Base-by-base conservation (phyloP, 1,139 yeast genomes). In the Hanseniaspora sp. region DNA sequence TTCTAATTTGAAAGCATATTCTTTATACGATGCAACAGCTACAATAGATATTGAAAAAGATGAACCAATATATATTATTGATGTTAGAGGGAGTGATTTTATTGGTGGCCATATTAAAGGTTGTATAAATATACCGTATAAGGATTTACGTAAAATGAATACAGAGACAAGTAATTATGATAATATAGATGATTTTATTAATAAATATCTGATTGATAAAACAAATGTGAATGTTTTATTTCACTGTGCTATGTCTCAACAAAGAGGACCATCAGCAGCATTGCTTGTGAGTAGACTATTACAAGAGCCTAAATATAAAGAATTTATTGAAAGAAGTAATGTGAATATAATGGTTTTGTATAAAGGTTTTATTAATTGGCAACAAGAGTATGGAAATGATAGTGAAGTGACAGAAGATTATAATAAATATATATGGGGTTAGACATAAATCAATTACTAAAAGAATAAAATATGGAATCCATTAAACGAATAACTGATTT, bases 181-280 rank as follows among this genome's bases (percentile, higher is more conserved):
- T 49, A 76, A 76, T 28, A 75, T 84, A 28, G 68, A 77, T 56
- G 82, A 85, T 62, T 77, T 78, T 51, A 86, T 95, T 1, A 75
- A 86, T 3, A 67, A 72, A 0, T 67, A 72, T 15, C 74, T 86
- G 60, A 62, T 69, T 5, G 64, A 67, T 13, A 67, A 67, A 2
- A 63, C 79, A 5, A 64, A 68, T 9, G 78, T 60, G 23, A 58
- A 78, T 56, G 81, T 88, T 0, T 83, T 92, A 0, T 90, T 92
- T 70, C 96, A 90, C 66, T 92, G 97, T 68, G 90, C 88, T 41
- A 73, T 86, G 46, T 83, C 94, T 2, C 96, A 90, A 67, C 94
- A 82, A 57, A 72, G 97, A 48, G 97, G 97, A 0, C 97, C 97
- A 0, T 73, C 86, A 8, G 77, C 95, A 2, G 88, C 96, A 0